A percentile compares a stretch with the other conserved stretches of the same genome.
phyloP scores from a whole-genome alignment of 169 alveolate genomes.

The Eimeria maxima region DNA sequence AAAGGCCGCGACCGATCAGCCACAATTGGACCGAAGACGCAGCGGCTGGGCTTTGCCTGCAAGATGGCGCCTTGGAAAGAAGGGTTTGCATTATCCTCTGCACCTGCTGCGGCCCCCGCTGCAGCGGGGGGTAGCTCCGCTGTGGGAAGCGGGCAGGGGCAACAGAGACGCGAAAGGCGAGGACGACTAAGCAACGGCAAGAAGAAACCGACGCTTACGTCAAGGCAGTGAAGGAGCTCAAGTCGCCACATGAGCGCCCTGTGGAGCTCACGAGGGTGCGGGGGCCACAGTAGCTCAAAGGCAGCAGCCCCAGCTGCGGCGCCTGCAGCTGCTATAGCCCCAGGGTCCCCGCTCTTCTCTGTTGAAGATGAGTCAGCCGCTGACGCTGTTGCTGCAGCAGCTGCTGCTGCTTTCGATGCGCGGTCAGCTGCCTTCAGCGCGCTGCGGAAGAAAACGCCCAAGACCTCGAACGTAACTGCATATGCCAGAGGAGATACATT shows the following conservation, averaged over 20 bases:
- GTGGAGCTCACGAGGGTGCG: slow-evolving; percentile 52
- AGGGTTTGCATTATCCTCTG: not conserved
- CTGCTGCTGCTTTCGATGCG: not conserved
- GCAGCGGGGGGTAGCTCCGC: not conserved
- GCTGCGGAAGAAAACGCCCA: slow-evolving; percentile 36
- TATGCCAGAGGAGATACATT: slow-evolving; percentile 27
- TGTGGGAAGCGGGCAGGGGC: not conserved
- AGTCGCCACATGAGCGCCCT: slow-evolving; percentile 43
- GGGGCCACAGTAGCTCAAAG: slow-evolving; percentile 36
- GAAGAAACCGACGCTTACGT: not conserved
- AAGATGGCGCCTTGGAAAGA: not conserved
- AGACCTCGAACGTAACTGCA: slow-evolving; percentile 15
- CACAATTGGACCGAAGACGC: slow-evolving; percentile 42
- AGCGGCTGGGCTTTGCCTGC: not conserved
- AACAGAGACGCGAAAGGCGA: slow-evolving; percentile 45
- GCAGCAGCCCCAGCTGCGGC: not conserved
- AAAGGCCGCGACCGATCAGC: slow-evolving; percentile 32
- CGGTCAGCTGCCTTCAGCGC: slow-evolving; percentile 25
- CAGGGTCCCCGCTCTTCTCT: not conserved
- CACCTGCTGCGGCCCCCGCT: not conserved
- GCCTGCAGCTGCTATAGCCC: not conserved
- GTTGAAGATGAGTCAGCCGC: not conserved
- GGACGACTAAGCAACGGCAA: slow-evolving; percentile 23
- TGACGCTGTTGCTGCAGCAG: slow-evolving; percentile 13
- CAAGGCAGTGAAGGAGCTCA: not conserved